Percentiles rank a stretch among this genome's conserved stretches.
Evolutionary conservation across 108 stramenopile species (phyloP).

Genomic region (Skeletonema menzelii): DNA sequence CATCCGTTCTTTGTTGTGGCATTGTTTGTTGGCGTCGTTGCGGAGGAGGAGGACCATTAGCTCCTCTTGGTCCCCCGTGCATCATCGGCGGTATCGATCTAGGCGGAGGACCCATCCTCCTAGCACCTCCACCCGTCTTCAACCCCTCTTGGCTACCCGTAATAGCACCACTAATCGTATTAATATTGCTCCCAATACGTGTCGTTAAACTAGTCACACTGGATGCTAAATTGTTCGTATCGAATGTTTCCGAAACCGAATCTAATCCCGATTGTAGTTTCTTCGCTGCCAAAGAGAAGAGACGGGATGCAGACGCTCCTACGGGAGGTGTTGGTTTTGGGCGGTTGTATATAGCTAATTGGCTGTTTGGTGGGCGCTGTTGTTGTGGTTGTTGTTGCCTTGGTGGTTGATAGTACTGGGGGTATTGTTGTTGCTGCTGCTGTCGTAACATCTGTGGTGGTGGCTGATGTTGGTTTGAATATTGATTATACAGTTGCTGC

Average conservation of each 20-base stretch:
- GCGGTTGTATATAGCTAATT: slow-evolving; percentile 6
- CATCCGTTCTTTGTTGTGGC: background rate
- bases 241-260: slow-evolving; percentile 36
- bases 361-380: slow-evolving; percentile 5
- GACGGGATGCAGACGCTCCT: slow-evolving; percentile 21
- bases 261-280: slow-evolving; percentile 42
- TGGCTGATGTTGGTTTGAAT: background rate
- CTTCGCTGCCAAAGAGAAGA: slow-evolving; percentile 28
- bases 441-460: background rate
- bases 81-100: slow-evolving; percentile 1
- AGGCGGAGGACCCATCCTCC: background rate
- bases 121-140: background rate
- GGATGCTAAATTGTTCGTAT: slow-evolving; percentile 29
- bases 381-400: background rate
- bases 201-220: slow-evolving; percentile 38
- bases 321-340: background rate
- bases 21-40: background rate
- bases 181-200: slow-evolving; percentile 24
- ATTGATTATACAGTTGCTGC: slow-evolving; percentile 3
- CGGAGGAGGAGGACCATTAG: background rate
- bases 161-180: slow-evolving; percentile 16
- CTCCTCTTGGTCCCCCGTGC: background rate
- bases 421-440: slow-evolving; percentile 7
- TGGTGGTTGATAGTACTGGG: background rate
- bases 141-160: background rate